Percentiles rank a stretch among this genome's conserved stretches.
Conservation (phyloP, 306 rosid genomes). For the Vachellia pachyceras region DNA sequence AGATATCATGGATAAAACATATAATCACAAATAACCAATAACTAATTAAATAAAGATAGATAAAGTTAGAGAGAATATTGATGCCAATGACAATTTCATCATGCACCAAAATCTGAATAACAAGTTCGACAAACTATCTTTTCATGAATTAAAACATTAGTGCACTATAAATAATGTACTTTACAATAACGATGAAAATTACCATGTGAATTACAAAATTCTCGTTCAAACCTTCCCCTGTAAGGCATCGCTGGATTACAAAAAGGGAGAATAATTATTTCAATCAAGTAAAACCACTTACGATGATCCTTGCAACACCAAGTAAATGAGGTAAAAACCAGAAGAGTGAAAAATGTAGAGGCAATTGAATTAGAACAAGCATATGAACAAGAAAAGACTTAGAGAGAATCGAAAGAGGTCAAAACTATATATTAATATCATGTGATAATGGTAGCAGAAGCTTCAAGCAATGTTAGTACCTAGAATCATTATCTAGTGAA, state of each 20-base stretch:
- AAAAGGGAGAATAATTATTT: slow-evolving; percentile 23
- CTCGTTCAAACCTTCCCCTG: slow-evolving; percentile 86
- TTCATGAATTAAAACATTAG: slow-evolving; percentile 27
- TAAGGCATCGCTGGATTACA: slow-evolving; percentile 89
- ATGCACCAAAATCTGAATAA: slow-evolving; percentile 21
- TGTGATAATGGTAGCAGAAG: slow-evolving; percentile 1
- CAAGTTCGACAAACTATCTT: not conserved
- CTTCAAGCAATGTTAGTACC: not conserved
- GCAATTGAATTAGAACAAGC: slow-evolving; percentile 8
- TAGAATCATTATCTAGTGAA: slow-evolving; percentile 26
- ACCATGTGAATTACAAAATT: slow-evolving; percentile 89
- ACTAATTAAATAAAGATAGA: too few relatives aligned
- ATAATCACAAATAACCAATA: not conserved
- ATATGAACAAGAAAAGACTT: not conserved
- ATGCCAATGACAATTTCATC: slow-evolving; percentile 3
- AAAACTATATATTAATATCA: slow-evolving; percentile 27
- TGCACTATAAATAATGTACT: slow-evolving; percentile 17
- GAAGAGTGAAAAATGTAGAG: slow-evolving; percentile 18
- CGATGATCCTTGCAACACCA: not conserved
- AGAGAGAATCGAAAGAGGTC: not conserved
- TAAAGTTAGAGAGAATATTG: not conserved
- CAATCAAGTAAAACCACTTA: slow-evolving; percentile 11
- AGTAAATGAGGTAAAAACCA: slow-evolving; percentile 21
- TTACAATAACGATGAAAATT: slow-evolving; percentile 30
- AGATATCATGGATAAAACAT: not conserved